Evolutionary conservation across 228 moss, liverwort and hornwort species (phyloP).

Genomic region (Sphagnum magellanicum): DNA sequence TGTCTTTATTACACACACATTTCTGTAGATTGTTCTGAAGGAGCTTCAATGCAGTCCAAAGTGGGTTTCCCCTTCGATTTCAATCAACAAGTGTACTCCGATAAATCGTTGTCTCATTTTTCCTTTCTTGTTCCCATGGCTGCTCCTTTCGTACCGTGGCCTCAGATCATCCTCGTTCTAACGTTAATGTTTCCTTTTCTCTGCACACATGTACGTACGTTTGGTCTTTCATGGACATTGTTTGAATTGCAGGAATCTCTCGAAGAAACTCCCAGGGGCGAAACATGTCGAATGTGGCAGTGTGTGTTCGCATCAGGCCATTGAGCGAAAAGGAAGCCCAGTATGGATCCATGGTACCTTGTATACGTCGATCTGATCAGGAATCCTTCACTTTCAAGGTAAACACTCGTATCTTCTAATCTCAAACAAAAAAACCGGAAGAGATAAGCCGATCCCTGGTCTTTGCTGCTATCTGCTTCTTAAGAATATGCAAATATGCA

Average conservation of each 20-base stretch:
- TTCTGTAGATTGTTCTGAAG: too few relatives aligned
- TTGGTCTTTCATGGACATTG: neutral
- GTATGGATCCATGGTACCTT: conserved; percentile 10
- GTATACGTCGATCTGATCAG: conserved; percentile 10
- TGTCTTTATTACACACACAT: too few relatives aligned
- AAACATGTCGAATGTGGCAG: conserved; percentile 22
- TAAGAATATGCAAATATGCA: neutral
- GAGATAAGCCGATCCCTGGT: neutral
- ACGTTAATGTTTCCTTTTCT: too few relatives aligned
- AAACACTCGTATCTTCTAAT: neutral
- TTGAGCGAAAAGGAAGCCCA: conserved; percentile 17
- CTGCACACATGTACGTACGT: neutral
- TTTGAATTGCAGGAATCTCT: neutral
- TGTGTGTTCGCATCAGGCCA: conserved; percentile 24
- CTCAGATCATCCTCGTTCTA: too few relatives aligned
- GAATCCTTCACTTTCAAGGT: conserved; percentile 32
- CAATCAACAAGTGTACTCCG: too few relatives aligned
- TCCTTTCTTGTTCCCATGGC: too few relatives aligned
- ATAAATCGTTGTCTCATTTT: too few relatives aligned
- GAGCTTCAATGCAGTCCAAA: too few relatives aligned
- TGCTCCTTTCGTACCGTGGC: too few relatives aligned
- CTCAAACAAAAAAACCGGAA: neutral
- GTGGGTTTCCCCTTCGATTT: too few relatives aligned
- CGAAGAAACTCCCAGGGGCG: neutral
- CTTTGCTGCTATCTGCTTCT: neutral